Conservation (phyloP, 2,329 filamentous ascomycete species). For the Neodidymelliopsis sp. region DNA sequence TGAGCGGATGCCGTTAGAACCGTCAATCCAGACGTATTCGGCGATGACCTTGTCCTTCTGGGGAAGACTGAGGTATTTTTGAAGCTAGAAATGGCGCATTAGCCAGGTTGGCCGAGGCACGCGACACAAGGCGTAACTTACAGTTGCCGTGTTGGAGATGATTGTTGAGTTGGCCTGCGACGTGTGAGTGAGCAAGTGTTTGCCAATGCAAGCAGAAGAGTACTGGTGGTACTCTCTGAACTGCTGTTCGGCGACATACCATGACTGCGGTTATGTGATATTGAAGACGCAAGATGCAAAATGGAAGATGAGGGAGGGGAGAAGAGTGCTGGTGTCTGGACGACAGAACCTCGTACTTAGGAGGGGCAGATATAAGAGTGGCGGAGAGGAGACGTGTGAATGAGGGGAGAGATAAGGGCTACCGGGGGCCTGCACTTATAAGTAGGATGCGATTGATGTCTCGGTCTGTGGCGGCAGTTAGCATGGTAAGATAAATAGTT, state of each 20-base stretch:
- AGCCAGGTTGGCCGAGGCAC: constrained; percentile 26
- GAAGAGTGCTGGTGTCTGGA: constrained; percentile 15
- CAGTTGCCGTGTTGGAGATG: constrained; percentile 58
- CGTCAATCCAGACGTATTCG: constrained; percentile 97
- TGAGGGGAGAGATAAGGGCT: constrained; percentile 37
- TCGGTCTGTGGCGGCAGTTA: constrained; percentile 45
- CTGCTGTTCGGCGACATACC: constrained; percentile 29
- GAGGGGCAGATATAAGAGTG: constrained; percentile 27
- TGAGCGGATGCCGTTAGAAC: constrained; percentile 81
- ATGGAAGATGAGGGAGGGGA: constrained; percentile 11
- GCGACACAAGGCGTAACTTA: constrained; percentile 44
- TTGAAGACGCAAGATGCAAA: constrained; percentile 8
- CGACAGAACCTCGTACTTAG: constrained; percentile 22
- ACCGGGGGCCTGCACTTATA: constrained; percentile 38
- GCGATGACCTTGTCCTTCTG: constrained; percentile 90
- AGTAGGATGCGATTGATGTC: constrained; percentile 36
- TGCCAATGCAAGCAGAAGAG: not conserved
- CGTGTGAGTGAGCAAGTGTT: constrained; percentile 23
- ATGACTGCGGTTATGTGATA: constrained; percentile 38
- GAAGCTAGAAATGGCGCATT: constrained; percentile 66
- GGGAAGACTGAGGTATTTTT: constrained; percentile 90
- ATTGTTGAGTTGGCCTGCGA: constrained; percentile 51
- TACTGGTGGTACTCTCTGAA: not conserved
- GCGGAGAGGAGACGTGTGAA: constrained; percentile 23
- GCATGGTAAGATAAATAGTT: constrained; percentile 21